A percentile compares a stretch with the other conserved stretches of the same genome.
Evolutionary conservation across 495 filamentous ascomycete species (phyloP).

Genomic region (Cenococcum geophilum): DNA sequence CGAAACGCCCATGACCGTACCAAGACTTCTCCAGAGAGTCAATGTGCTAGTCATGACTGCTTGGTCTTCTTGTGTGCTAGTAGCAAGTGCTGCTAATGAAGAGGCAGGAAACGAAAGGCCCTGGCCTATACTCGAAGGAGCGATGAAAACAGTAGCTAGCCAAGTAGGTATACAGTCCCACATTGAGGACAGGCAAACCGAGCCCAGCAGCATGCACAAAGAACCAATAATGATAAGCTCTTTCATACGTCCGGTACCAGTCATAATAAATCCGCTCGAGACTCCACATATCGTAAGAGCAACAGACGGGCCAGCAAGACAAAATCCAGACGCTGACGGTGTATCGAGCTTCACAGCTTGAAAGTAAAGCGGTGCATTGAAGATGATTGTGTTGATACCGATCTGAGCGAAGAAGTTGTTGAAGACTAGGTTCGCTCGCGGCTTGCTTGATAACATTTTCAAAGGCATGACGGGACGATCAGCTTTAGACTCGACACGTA

Average conservation of each 20-base stretch:
- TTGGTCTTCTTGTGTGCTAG: slow-evolving; percentile 61
- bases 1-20: slow-evolving; percentile 65
- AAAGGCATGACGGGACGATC: slow-evolving; percentile 67
- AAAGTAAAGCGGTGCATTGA: slow-evolving; percentile 77
- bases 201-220: slow-evolving; percentile 51
- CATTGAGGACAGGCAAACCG: slow-evolving; percentile 47
- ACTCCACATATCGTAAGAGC: slow-evolving; percentile 55
- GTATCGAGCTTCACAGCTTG: slow-evolving; percentile 69
- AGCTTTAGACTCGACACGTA: slow-evolving; percentile 57
- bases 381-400: slow-evolving; percentile 61
- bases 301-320: slow-evolving; percentile 57
- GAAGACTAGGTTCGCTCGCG: slow-evolving; percentile 62
- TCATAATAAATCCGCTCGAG: slow-evolving; percentile 64
- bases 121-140: slow-evolving; percentile 55
- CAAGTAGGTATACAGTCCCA: slow-evolving; percentile 49
- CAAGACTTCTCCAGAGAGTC: slow-evolving; percentile 61
- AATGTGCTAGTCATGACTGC: slow-evolving; percentile 69
- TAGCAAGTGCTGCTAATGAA: slow-evolving; percentile 63
- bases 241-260: slow-evolving; percentile 56
- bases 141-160: slow-evolving; percentile 57
- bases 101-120: slow-evolving; percentile 60
- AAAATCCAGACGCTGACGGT: slow-evolving; percentile 64
- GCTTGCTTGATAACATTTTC: slow-evolving; percentile 51
- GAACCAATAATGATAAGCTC: slow-evolving; percentile 56
- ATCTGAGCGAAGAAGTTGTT: slow-evolving; percentile 61